phyloP scores from a whole-genome alignment of 352 stramenopile species.

The Phytophthora gonapodyides region DNA sequence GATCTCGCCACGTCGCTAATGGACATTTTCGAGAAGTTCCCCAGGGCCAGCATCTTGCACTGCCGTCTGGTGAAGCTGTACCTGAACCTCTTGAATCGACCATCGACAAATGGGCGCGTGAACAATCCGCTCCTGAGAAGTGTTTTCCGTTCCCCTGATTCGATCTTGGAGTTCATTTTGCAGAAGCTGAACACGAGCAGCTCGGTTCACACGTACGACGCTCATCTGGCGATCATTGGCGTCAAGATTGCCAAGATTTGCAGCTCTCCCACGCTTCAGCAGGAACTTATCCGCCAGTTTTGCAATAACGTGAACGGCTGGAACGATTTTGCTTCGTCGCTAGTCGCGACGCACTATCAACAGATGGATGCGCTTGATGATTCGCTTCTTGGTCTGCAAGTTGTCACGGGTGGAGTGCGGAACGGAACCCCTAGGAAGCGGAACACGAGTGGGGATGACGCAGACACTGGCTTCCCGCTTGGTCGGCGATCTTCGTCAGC shows the following conservation, averaged over 20 bases:
- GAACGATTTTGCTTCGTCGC: constrained; percentile 65
- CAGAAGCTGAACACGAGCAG: constrained; percentile 59
- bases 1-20: constrained; percentile 66
- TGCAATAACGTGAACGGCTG: constrained; percentile 63
- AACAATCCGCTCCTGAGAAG: constrained; percentile 80
- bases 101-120: constrained; percentile 59
- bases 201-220: constrained; percentile 62
- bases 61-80: constrained; percentile 74
- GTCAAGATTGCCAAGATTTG: constrained; percentile 86
- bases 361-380: constrained; percentile 78
- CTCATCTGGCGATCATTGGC: constrained; percentile 73
- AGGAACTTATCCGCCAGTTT: constrained; percentile 81
- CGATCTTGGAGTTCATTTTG: constrained; percentile 71
- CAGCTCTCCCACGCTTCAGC: constrained; percentile 67
- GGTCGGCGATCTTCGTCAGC: constrained; percentile 61
- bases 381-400: constrained; percentile 37
- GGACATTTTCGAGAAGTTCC: constrained; percentile 75
- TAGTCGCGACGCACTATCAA: constrained; percentile 77
- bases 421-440: constrained; percentile 28
- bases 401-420: constrained; percentile 19
- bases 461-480: constrained; percentile 59
- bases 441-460: constrained; percentile 41
- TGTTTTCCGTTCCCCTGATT: constrained; percentile 71
- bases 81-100: constrained; percentile 67
- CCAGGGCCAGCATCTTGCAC: constrained; percentile 74